Percentiles rank a stretch among this genome's conserved stretches.
Evolutionary conservation across 2,329 filamentous ascomycete species (phyloP).

Genomic region (Clonostachys sp.): DNA sequence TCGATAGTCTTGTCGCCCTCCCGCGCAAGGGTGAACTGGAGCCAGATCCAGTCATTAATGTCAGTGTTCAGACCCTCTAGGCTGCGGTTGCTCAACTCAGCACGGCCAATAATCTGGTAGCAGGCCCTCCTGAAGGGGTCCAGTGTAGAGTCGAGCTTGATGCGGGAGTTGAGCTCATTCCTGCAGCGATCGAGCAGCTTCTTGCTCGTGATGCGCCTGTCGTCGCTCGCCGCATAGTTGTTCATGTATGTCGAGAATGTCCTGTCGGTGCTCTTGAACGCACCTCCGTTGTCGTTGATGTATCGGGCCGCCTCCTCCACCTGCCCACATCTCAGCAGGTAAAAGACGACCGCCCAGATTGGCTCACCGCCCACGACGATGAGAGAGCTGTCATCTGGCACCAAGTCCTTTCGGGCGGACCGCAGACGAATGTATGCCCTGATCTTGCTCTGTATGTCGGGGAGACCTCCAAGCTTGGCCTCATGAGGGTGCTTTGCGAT

Average conservation of each 20-base stretch:
- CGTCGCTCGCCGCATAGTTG: slow-evolving; percentile 72
- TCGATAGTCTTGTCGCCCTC: slow-evolving; percentile 61
- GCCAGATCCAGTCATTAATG: slow-evolving; percentile 68
- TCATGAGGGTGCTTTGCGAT: slow-evolving; percentile 83
- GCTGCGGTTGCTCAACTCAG: slow-evolving; percentile 60
- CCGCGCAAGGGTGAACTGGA: slow-evolving; percentile 65
- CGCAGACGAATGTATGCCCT: slow-evolving; percentile 86
- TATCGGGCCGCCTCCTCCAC: slow-evolving; percentile 82
- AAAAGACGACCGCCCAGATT: slow-evolving; percentile 93
- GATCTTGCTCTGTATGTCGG: slow-evolving; percentile 84
- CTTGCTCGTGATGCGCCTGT: slow-evolving; percentile 66
- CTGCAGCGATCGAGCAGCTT: slow-evolving; percentile 84
- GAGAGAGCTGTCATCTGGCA: slow-evolving; percentile 57
- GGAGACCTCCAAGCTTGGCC: slow-evolving; percentile 83
- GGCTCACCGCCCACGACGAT: slow-evolving; percentile 78
- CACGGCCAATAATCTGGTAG: slow-evolving; percentile 92
- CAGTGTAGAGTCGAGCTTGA: slow-evolving; percentile 78
- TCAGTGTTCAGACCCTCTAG: slow-evolving; percentile 59
- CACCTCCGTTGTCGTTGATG: slow-evolving; percentile 71
- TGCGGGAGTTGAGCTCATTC: slow-evolving; percentile 82
- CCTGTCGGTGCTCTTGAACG: slow-evolving; percentile 86
- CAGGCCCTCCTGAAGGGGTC: slow-evolving; percentile 96
- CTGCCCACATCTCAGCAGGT: slow-evolving; percentile 80
- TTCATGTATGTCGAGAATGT: slow-evolving; percentile 86
- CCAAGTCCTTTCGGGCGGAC: slow-evolving; percentile 75